Percentiles rank a stretch among this genome's conserved stretches.
Evolutionary conservation across 768 basidiomycete genomes (phyloP).

Genomic region (Xerocomellus amylosporus): DNA sequence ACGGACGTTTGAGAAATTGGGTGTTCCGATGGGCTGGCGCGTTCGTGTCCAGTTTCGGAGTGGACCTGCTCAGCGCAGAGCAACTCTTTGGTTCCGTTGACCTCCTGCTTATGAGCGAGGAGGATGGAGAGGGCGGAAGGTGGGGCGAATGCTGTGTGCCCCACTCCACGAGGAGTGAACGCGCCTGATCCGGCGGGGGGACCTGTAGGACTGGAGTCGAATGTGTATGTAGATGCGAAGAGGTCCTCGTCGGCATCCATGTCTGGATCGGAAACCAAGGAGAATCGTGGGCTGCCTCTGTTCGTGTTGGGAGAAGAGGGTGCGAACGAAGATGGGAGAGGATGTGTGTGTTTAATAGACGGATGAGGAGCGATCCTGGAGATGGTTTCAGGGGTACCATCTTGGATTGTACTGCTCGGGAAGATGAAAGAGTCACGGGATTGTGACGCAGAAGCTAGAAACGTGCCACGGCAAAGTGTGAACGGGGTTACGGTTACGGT

Average conservation of each 20-base stretch:
- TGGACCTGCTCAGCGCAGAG: not conserved
- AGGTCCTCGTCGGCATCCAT: slow-evolving; percentile 29
- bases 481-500: slow-evolving; percentile 8
- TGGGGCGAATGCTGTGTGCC: slow-evolving; percentile 18
- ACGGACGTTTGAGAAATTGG: slow-evolving; percentile 14
- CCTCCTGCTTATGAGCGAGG: slow-evolving; percentile 24
- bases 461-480: slow-evolving; percentile 18
- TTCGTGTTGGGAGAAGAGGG: slow-evolving; percentile 20
- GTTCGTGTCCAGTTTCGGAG: not conserved
- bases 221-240: slow-evolving; percentile 29
- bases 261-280: slow-evolving; percentile 20
- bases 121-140: slow-evolving; percentile 39
- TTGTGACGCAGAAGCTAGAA: slow-evolving; percentile 22
- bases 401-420: slow-evolving; percentile 26
- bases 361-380: slow-evolving; percentile 7
- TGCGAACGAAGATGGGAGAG: slow-evolving; percentile 25
- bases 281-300: slow-evolving; percentile 26
- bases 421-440: slow-evolving; percentile 41
- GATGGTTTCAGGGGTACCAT: slow-evolving; percentile 26
- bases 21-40: not conserved
- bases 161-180: slow-evolving; percentile 25
- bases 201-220: slow-evolving; percentile 18
- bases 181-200: slow-evolving; percentile 6
- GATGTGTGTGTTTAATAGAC: slow-evolving; percentile 17
- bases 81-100: not conserved